Evolutionary conservation across 2,329 filamentous ascomycete species (phyloP).

Genomic region (Kalaharituber pfeilii): DNA sequence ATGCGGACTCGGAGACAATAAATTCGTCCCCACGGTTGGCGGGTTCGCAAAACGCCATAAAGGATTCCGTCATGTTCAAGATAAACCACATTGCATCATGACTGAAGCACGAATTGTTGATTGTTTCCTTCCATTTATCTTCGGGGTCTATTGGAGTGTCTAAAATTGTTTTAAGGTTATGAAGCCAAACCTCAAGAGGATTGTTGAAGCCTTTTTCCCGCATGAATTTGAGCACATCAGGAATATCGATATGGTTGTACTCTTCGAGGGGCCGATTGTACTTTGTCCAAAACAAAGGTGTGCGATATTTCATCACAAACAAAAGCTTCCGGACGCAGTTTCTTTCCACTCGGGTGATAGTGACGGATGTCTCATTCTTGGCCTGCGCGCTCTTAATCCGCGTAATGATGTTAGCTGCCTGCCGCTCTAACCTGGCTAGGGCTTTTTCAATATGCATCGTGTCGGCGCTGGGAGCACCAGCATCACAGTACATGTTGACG

Average conservation of each 20-base stretch:
- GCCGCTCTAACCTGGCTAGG: conserved; percentile 2
- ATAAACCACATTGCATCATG: conserved; percentile 7
- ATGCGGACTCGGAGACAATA: conserved; percentile 5
- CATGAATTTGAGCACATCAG: background rate
- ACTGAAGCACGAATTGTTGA: background rate
- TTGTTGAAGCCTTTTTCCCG: background rate
- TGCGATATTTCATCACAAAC: conserved; percentile 12
- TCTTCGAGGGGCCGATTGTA: background rate
- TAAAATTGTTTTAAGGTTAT: conserved; percentile 3
- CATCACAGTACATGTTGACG: conserved; percentile 9
- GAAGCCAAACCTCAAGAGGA: conserved; percentile 6
- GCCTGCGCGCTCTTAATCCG: background rate
- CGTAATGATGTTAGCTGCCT: background rate
- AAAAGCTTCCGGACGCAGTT: conserved; percentile 8
- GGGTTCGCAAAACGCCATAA: conserved; percentile 1
- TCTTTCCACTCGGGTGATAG: conserved; percentile 1
- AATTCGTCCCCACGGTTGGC: conserved; percentile 3
- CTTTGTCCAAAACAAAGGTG: conserved; percentile 3
- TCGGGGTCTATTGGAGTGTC: conserved; percentile 4
- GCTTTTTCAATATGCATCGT: conserved; percentile 6
- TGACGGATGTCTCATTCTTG: background rate
- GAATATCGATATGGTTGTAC: conserved; percentile 2
- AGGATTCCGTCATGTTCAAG: conserved; percentile 4
- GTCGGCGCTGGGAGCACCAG: background rate
- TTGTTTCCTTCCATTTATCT: background rate